Evolutionary conservation across 768 basidiomycete genomes (phyloP), one percentile per base, ranked within the genome.

Genomic region (Mycena kentingensis): DNA sequence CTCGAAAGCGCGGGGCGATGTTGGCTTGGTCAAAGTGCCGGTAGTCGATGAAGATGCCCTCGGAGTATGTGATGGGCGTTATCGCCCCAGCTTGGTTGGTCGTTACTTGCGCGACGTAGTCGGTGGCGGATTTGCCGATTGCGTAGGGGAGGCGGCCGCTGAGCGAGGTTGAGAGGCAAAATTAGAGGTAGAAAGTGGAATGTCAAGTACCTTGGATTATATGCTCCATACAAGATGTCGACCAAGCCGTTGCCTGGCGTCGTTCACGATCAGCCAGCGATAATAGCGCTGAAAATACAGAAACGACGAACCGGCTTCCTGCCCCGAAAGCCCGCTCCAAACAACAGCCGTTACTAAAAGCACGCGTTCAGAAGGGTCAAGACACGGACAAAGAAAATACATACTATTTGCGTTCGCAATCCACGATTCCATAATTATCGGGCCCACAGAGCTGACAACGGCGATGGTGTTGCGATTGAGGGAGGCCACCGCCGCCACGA

Each of bases 381-480:
- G 5, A 5, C 18, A 18, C 2, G 19, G 10, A 6, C 5, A 18
- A 25, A 27, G 21, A 42, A 8, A 15, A 19, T 3, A 48, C 71
- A 26, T 51, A 74, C 68, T 72, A 63, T 87, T 85, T 2, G 75
- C 66, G 57, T 85, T 72, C 46, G 75, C 73, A 34, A 82, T 78
- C 81, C 84, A 85, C 19, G 76, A 57, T 65, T 85, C 80, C 70
- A 79, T 70, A 26, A 73, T 72, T 44, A 85, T 78, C 0, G 81
- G 77, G 0, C 87, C 87, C 39, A 86, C 84, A 8, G 78, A 76
- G 63, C 89, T 82, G 4, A 87, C 74, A 10, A 88, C 78, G 32
- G 88, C 87, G 29, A 90, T 71, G 1, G 83, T 85, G 60, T 81
- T 78, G 21, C 74, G 65, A 60, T 83, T 83, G n/a, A 70, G 70